Base-by-base conservation (phyloP, 2,329 filamentous ascomycete species). In the Microdochium paspali region DNA sequence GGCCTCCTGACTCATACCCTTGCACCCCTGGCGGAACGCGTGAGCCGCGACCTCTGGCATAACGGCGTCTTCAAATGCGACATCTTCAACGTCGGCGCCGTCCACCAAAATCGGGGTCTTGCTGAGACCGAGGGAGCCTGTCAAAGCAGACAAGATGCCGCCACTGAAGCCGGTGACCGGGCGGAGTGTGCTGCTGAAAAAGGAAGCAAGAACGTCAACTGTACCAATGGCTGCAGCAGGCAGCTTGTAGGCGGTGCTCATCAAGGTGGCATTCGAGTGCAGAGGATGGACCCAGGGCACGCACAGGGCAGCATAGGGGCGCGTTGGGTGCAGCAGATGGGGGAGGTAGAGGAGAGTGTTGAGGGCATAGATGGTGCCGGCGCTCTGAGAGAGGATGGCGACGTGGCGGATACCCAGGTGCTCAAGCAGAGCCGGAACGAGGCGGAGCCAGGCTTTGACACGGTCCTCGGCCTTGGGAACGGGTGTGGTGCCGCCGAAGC, bases 401-500 rank as follows among this genome's bases (percentile, higher is more conserved):
- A 58, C 49, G 39, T 64, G 56, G 4, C 42, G 45, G 30, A 68
- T 59, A 20, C 35, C 44, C 6, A 69, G 60, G 45, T 66, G 64
- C 21, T 54, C 24, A 10, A 68, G 54, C 2, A 69, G 54, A 2
- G 60, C 60, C 10, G 56, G 50, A 13, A 65, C 56, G 10, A 58
- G 53, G 31, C 58, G 61, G 35, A 62, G 55, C 59, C 60, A 65
- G 7, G 58, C 44, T 2, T 24, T 45, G 35, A 67, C 48, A 10
- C 56, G 51, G 15, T 57, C 44, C 5, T 40, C 35, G 6, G 51
- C 35, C 0, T 53, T 46, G 4, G 50, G 46, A 1, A 58, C 60
- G 7, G 56, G 49, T 15, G 59, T 59, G 5, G 64, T 66, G 7
- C 59, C 58, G 10, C 65, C 66, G 39, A 68, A 58, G 9, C 66